Conservation (phyloP, 2,329 filamentous ascomycete genomes). For the Myriosclerotinia scirpicola region DNA sequence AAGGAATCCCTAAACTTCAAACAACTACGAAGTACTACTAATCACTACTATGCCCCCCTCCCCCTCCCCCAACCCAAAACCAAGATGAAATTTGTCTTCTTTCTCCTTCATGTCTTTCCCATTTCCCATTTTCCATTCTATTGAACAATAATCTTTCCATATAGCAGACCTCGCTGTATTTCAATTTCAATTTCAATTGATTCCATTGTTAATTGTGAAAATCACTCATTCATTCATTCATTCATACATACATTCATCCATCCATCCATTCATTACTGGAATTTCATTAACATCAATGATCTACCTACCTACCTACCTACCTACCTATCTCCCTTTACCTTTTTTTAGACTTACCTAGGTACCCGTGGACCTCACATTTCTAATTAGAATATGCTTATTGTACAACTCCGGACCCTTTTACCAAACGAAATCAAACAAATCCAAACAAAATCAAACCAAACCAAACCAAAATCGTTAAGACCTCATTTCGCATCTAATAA, state of each 20-base stretch:
- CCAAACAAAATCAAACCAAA: neutral
- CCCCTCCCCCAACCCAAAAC: no score
- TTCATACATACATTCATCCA: neutral
- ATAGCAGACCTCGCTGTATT: no score
- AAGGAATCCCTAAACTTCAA: constrained; percentile 8
- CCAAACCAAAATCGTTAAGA: constrained; percentile 15
- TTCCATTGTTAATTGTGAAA: neutral
- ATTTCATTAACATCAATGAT: no score
- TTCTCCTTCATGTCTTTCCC: neutral
- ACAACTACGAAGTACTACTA: neutral
- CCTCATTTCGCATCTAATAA: constrained; percentile 12
- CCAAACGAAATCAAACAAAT: neutral
- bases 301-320: no score
- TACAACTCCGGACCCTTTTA: constrained; percentile 10
- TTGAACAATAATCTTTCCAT: no score
- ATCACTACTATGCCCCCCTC: no score
- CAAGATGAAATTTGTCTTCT: neutral
- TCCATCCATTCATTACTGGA: neutral
- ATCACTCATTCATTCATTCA: neutral
- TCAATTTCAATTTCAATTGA: neutral
- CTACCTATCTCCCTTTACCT: neutral
- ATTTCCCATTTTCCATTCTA: neutral
- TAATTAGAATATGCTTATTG: neutral
- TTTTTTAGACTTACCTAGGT: neutral
- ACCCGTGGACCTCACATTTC: neutral